Percentiles rank a stretch among this genome's conserved stretches.
These are phyloP conservation scores for Globomyces pollinis-pini DNA, from an alignment of 192 early-diverging fungal genomes.

Conservation along the genomic window DNA sequence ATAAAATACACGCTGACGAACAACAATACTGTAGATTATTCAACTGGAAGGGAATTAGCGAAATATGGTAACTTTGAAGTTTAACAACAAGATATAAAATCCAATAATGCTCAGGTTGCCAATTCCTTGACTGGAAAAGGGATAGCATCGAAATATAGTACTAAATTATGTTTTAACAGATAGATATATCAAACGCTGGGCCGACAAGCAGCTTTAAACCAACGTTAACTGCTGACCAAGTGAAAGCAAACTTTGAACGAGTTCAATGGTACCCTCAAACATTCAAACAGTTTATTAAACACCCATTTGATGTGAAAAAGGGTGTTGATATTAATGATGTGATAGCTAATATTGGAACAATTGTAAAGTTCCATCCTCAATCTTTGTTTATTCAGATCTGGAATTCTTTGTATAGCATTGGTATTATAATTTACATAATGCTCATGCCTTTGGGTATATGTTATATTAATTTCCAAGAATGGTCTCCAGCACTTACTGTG, in stretches of 20 bases:
- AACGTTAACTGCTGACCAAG: not conserved
- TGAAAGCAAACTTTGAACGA: not conserved
- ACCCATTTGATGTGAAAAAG: not conserved
- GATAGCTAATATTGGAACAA: not conserved
- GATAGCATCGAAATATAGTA: too few species aligned
- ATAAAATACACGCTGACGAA: too few species aligned
- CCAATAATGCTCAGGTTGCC: too few species aligned
- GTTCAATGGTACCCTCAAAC: not conserved
- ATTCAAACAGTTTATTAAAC: slow-evolving; percentile 1
- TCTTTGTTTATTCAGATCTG: not conserved
- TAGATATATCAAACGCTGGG: too few species aligned
- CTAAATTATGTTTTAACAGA: too few species aligned
- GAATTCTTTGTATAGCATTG: not conserved
- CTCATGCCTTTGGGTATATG: not conserved
- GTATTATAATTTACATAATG: not conserved
- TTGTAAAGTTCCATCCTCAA: not conserved
- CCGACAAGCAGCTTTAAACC: too few species aligned
- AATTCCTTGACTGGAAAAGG: too few species aligned
- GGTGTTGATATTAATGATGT: not conserved
- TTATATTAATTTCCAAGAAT: not conserved
- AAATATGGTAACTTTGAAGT: too few species aligned
- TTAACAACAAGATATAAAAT: too few species aligned
- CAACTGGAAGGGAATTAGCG: too few species aligned
- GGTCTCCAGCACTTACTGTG: not conserved
- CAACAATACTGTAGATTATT: too few species aligned